Base-by-base conservation (phyloP, 1,284 basidiomycete genomes). In the Fomitiporia mediterranea region DNA sequence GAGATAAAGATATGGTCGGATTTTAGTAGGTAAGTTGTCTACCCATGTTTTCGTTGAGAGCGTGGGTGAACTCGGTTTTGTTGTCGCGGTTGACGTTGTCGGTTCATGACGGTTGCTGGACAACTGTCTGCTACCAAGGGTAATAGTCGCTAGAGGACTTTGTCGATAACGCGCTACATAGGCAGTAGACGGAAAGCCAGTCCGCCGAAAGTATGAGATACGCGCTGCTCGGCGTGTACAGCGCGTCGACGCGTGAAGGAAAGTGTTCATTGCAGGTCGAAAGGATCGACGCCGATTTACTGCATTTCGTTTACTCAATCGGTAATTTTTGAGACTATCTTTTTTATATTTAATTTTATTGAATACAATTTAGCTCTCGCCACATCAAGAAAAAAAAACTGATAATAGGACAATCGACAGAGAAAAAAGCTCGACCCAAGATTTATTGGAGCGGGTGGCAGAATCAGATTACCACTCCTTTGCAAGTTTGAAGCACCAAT, bases 1-100 rank as follows among this genome's bases (percentile, higher is more conserved):
- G 23, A 99, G 77, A 65, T 89, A 84, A 5, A 95, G 66, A 70
- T 98, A 99, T 2, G 96, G 95, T 43, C 74, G 78, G 32, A 80
- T 61, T 68, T 72, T 75, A 9, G 69, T 63, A 7, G 89, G 89
- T 39, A 89, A 66, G 51, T 72, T 74, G 61, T 89, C 84, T 11
- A 90, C 76, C 89, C 88, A 91, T 72, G 84, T 72, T 51, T 47
- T 55, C 17, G 57, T 13, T 5, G 27, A 39, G 15, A 30, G 15
- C 25, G 39, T 38, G 21, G 15, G 25, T 44, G 38, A 5, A 44
- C 6, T n/a, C 7, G 3, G 39, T 13, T 43, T 21, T 5, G 8
- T 35, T 4, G 21, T 7, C 23, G 17, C 13, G 1, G 15, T 44
- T 17, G 34, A 11, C 19, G n/a, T 37, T 32, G 32, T 17, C 17